Evolutionary conservation across 352 stramenopile species (phyloP), one percentile per base, ranked within the genome.

Genomic region (Blastocystis sp.): DNA sequence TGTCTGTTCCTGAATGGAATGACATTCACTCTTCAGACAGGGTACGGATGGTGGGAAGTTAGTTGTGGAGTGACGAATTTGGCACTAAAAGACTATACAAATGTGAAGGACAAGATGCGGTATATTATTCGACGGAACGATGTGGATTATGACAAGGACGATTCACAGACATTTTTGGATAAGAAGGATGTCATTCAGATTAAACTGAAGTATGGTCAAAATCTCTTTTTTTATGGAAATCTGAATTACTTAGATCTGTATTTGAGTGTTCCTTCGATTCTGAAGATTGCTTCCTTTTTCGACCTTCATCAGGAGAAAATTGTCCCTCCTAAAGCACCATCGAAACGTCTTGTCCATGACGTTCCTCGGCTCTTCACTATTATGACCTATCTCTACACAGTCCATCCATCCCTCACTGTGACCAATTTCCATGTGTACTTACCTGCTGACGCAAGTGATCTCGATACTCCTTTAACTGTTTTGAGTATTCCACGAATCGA

Each of bases 341-440:
- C 18, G 1, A 59, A 59, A n/a, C 50, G 50, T n/a, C 20, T n/a
- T 1, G 20, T 59, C 20, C 50, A 55, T 16, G 53, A 69, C 30
- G 73, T 85, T 50, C 73, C 73, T 5, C 45, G 63, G 39, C 26
- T 85, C 1, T 85, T 85, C 53, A 85, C 54, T 37, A 66, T 85
- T 45, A 53, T 85, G 73, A 85, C 73, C 9, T 85, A 85, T 69
- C 50, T 85, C 20, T 85, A 85, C 50, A 85, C 73, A 8, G 56
- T 85, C n/a, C 73, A 85, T 30, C 73, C 73, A 16, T 68, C 73
- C 11, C 73, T 85, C 18, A 66, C 73, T 43, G 26, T 85, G 4
- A 24, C 20, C 8, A 85, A 85, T 30, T 18, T 85, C 37, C 73
- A 85, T 43, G 13, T 85, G 4, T 85, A 68, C 16, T 4, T 85